Base-by-base conservation (phyloP, 176 grass and related monocot genomes). In the Aegilops longissima region DNA sequence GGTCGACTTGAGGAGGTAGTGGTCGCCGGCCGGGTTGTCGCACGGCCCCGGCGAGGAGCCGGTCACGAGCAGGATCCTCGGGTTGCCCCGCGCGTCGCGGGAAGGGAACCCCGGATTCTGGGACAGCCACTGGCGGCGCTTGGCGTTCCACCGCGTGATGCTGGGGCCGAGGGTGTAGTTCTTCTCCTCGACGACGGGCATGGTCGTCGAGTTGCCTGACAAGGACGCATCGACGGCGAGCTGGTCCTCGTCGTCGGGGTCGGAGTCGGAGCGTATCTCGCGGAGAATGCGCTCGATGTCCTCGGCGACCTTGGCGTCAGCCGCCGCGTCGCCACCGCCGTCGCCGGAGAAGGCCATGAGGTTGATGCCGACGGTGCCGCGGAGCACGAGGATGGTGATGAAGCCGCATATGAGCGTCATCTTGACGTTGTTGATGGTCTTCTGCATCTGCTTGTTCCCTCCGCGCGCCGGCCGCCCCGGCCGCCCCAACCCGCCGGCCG, bases 231-330 rank as follows among this genome's bases (percentile, higher is more conserved):
- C 75, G 2, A 29, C 54, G 6, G 34, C 9, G 30, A 14, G 0
- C 14, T 52, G 66, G 16, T 69, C 35, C 0, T 67, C 82, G 13
- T 94, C 89, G 34, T 94, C 89, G 76, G 66, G 35, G 54, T 91
- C 92, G n/a, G 92, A 84, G 83, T 94, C 92, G 73, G 86, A 82
- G 80, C 89, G 92, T 81, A 94, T 94, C 87, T 94, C 89, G 56
- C 84, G 80, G 44, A 94, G 92, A 64, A 94, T 70, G 76, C 89
- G 89, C 64, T 94, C 92, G 84, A 94, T 84, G 87, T 94, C 92
- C 84, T 94, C 92, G 44, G 82, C 80, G 35, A 91, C 86, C 84
- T 73, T 84, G 83, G 89, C 66, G 54, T 87, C 92, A 16, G 82
- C 21, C 0, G 58, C 81, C 0, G 61, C 76, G 40, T 65, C 82